Conservation (phyloP, 1,284 basidiomycete species). For the Leccinum pallidistipes region DNA sequence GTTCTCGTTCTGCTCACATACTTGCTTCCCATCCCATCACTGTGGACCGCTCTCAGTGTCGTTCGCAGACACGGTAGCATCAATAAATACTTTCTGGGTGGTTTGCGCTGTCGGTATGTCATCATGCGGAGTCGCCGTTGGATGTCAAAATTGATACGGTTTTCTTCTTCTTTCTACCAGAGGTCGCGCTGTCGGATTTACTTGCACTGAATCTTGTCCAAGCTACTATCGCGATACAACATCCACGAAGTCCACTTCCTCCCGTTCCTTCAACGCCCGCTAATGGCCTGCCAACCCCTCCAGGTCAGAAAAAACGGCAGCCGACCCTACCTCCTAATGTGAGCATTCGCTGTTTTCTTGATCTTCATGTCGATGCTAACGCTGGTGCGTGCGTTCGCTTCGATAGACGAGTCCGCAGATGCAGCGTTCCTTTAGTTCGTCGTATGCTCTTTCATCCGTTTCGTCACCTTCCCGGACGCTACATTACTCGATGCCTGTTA, state of each 20-base stretch:
- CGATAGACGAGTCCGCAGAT: constrained; percentile 50
- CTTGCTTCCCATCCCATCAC: constrained; percentile 52
- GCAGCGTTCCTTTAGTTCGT: constrained; percentile 54
- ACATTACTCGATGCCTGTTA: constrained; percentile 41
- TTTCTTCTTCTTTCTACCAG: constrained; percentile 31
- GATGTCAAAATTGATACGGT: neutral
- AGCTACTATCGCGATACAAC: constrained; percentile 50
- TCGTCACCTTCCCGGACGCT: constrained; percentile 50
- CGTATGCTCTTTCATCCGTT: constrained; percentile 49
- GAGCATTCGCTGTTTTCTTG: constrained; percentile 21
- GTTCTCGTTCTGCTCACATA: constrained; percentile 49
- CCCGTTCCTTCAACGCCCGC: constrained; percentile 39
- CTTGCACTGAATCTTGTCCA: constrained; percentile 53
- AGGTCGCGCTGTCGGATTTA: constrained; percentile 42
- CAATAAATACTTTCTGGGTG: constrained; percentile 18
- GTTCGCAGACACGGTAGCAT: constrained; percentile 25
- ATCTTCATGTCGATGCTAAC: neutral
- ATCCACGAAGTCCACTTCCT: constrained; percentile 47
- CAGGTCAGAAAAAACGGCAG: constrained; percentile 40
- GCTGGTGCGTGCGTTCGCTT: neutral
- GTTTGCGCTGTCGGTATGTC: constrained; percentile 24
- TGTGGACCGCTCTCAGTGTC: constrained; percentile 39
- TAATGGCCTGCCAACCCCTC: constrained; percentile 38
- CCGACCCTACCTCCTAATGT: constrained; percentile 48
- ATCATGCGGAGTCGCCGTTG: neutral